phyloP scores from a whole-genome alignment of 2,329 filamentous ascomycete species.

The Coniella vitis region DNA sequence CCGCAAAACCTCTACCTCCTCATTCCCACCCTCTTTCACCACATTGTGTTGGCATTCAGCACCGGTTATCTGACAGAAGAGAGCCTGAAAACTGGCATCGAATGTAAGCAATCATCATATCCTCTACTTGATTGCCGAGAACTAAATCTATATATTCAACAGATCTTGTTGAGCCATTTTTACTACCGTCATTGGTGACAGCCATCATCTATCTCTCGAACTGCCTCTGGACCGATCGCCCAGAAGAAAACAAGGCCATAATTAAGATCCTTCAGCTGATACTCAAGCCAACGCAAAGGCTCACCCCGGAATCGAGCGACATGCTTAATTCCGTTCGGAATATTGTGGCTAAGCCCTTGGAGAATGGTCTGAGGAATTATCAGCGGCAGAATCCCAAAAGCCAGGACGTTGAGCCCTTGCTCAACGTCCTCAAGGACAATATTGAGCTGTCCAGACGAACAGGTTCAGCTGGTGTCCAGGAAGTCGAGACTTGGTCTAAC shows the following conservation, averaged over 20 bases:
- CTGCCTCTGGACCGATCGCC: slow-evolving; percentile 60
- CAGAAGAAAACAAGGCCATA: slow-evolving; percentile 58
- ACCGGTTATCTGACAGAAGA: slow-evolving; percentile 60
- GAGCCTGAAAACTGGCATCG: slow-evolving; percentile 65
- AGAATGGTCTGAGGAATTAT: slow-evolving; percentile 59
- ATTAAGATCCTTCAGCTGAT: slow-evolving; percentile 68
- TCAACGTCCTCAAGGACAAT: slow-evolving; percentile 56
- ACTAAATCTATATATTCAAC: slow-evolving; percentile 19
- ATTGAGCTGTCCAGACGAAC: slow-evolving; percentile 54
- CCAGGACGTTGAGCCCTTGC: slow-evolving; percentile 62
- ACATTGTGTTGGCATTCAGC: slow-evolving; percentile 65
- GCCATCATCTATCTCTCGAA: slow-evolving; percentile 66
- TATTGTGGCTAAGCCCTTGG: slow-evolving; percentile 62
- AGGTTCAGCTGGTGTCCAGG: slow-evolving; percentile 54
- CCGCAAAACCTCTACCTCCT: slow-evolving; percentile 78
- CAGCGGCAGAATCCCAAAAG: slow-evolving; percentile 60
- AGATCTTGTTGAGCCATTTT: slow-evolving; percentile 73
- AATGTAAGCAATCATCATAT: slow-evolving; percentile 51
- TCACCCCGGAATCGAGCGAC: slow-evolving; percentile 62
- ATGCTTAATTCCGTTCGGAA: slow-evolving; percentile 68
- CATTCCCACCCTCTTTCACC: slow-evolving; percentile 69
- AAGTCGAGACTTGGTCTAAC: slow-evolving; percentile 61
- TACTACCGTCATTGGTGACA: slow-evolving; percentile 71
- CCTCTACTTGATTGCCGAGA: slow-evolving; percentile 3
- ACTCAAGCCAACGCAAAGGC: slow-evolving; percentile 56